Conservation (phyloP, 345 rosid species). For the Lepidium africanum region DNA sequence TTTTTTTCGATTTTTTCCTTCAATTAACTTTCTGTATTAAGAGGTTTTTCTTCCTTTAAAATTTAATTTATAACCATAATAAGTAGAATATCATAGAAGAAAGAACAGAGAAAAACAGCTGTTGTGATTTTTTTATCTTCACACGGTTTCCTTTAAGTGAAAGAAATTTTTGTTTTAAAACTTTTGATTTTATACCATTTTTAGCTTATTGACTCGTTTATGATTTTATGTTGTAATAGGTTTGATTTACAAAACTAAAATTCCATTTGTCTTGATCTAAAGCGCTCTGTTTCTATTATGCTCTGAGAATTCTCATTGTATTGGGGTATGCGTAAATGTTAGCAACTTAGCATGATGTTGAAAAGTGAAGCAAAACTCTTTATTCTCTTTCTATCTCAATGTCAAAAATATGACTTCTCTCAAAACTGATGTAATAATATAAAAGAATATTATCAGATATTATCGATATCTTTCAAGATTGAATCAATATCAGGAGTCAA, state of each 20-base stretch:
- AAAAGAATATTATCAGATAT: constrained; percentile 23
- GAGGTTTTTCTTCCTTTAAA: not conserved
- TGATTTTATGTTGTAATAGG: not conserved
- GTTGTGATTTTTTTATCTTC: not conserved
- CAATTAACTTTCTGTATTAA: not conserved
- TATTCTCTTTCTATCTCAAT: not conserved
- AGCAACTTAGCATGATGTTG: not conserved
- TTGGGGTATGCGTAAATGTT: not conserved
- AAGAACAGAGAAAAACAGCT: not conserved
- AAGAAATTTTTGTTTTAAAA: not conserved
- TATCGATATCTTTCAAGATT: constrained; percentile 32
- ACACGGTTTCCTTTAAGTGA: constrained; percentile 7
- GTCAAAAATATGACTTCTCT: constrained; percentile 4
- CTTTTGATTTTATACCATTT: not conserved
- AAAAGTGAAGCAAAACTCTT: not conserved
- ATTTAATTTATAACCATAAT: not conserved
- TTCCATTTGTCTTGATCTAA: not conserved
- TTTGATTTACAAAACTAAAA: not conserved
- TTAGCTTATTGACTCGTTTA: not conserved
- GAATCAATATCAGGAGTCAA: constrained; percentile 66
- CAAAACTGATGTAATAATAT: not conserved
- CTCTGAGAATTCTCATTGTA: not conserved
- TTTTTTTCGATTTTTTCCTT: not conserved
- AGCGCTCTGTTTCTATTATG: no score
- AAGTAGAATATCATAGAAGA: not conserved